phyloP scores from a whole-genome alignment of 2,329 filamentous ascomycete species.

The Lasiodiplodia hormozganensis region DNA sequence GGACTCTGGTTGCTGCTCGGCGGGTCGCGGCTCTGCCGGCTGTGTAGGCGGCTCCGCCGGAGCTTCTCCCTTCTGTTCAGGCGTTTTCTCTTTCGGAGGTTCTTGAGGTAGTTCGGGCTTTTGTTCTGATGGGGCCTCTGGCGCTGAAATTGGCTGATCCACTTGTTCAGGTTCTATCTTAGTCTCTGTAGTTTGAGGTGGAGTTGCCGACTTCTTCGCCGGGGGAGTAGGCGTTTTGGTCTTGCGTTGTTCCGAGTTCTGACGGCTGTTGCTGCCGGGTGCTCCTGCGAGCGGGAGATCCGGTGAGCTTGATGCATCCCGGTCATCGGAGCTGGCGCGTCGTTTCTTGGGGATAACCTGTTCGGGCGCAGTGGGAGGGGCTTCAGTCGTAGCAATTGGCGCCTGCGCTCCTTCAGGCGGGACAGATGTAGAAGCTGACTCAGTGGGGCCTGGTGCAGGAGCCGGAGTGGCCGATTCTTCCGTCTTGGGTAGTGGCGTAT shows the following conservation, averaged over 20 bases:
- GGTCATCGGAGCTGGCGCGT: conserved; percentile 12
- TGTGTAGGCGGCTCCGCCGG: background rate
- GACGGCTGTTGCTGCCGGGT: conserved; percentile 44
- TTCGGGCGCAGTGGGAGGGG: background rate
- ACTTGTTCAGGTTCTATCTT: background rate
- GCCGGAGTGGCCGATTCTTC: conserved; percentile 11
- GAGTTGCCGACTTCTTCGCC: background rate
- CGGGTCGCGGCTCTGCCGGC: background rate
- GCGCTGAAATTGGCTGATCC: background rate
- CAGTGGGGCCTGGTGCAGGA: background rate
- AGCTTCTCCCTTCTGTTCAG: background rate
- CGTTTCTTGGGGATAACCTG: conserved; percentile 18
- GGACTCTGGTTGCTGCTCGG: background rate
- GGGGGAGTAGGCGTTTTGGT: background rate
- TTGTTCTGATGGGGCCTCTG: background rate
- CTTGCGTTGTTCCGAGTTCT: conserved; percentile 38
- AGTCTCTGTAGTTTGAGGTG: background rate
- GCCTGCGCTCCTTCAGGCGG: conserved; percentile 3
- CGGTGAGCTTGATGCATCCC: conserved; percentile 50
- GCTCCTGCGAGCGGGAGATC: conserved; percentile 48
- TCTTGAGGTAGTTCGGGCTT: background rate
- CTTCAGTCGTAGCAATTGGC: background rate
- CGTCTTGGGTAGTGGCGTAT: conserved; percentile 39
- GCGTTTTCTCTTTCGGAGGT: background rate
- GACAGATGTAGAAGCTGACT: background rate